phyloP scores from a whole-genome alignment of 495 filamentous ascomycete species.

The Xylaria castorea region DNA sequence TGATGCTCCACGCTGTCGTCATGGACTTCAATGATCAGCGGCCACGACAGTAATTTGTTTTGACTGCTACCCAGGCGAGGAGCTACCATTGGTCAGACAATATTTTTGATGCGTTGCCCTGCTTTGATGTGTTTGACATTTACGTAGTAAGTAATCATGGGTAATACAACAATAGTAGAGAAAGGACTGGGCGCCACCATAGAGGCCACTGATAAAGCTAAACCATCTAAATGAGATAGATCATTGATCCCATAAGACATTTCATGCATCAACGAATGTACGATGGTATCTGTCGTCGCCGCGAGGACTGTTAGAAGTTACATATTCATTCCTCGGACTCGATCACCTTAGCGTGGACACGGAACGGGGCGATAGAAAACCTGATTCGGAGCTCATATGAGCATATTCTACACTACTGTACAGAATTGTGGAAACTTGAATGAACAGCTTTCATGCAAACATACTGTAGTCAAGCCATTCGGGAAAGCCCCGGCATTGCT shows the following conservation, averaged over 20 bases:
- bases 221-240: neutral
- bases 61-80: constrained; percentile 1
- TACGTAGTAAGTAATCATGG: neutral
- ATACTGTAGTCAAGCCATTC: constrained; percentile 17
- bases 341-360: neutral
- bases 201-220: neutral
- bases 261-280: neutral
- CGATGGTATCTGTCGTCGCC: neutral
- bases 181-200: too few species aligned
- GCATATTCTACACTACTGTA: neutral
- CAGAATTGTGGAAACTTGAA: constrained; percentile 1
- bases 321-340: neutral
- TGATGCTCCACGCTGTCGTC: constrained; percentile 15
- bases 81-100: constrained; percentile 13
- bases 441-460: constrained; percentile 11
- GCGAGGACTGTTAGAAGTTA: neutral
- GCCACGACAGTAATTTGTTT: constrained; percentile 17
- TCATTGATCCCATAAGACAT: neutral
- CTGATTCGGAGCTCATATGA: constrained; percentile 1
- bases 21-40: constrained; percentile 23
- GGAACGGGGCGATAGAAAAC: constrained; percentile 6
- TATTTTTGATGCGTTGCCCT: constrained; percentile 11
- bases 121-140: constrained; percentile 9
- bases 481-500: constrained; percentile 4
- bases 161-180: neutral